These are phyloP conservation scores for Xylariaceae sp. DNA, from an alignment of 2,329 filamentous ascomycete genomes.

Conservation along the genomic window DNA sequence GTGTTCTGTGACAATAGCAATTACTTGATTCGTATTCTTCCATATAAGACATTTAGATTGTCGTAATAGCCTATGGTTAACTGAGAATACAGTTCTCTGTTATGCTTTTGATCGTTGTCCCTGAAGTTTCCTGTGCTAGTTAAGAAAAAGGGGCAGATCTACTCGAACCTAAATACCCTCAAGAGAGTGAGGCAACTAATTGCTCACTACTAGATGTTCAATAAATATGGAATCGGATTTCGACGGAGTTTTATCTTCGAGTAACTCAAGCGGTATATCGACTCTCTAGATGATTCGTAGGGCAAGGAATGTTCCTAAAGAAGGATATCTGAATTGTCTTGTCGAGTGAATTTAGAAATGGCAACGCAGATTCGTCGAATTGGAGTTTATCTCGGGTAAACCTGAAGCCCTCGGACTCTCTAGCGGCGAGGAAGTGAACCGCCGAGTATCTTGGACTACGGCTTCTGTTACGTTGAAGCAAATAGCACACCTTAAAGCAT, in stretches of 20 bases:
- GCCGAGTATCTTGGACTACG: too few species aligned
- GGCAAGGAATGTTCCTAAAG: not conserved
- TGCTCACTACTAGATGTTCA: not conserved
- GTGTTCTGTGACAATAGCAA: not conserved
- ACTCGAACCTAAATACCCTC: not conserved
- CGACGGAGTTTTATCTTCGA: not conserved
- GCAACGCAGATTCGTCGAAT: not conserved
- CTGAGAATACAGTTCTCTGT: not conserved
- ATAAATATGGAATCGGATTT: not conserved
- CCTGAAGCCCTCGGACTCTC: too few species aligned
- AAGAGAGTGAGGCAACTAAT: not conserved
- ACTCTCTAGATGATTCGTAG: not conserved
- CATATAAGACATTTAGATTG: not conserved
- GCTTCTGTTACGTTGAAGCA: too few species aligned
- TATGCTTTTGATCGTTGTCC: not conserved
- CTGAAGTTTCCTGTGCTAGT: not conserved
- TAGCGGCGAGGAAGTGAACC: too few species aligned
- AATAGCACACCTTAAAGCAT: too few species aligned
- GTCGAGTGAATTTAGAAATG: not conserved
- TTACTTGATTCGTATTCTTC: not conserved
- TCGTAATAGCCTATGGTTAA: not conserved
- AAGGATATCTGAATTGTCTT: not conserved
- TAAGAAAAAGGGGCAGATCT: not conserved
- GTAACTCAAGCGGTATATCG: not conserved
- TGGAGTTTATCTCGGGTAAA: not conserved